Conservation (phyloP, 164 flowering plant species). For the Umbellularia californica region DNA sequence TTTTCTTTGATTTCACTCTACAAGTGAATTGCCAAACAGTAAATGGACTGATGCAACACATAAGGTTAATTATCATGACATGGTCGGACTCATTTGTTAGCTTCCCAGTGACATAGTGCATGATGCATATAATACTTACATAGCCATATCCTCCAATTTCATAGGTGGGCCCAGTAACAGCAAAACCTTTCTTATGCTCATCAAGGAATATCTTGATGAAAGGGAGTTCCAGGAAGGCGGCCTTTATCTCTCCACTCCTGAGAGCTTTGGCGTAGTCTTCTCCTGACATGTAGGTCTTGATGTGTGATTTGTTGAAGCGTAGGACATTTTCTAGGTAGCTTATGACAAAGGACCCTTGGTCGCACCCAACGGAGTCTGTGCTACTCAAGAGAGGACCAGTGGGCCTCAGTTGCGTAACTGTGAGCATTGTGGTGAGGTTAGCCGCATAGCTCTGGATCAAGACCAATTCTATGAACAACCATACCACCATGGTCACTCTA, state of each 20-base stretch:
- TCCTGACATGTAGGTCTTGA: background rate
- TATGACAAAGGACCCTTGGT: constrained; percentile 18
- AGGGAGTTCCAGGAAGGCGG: constrained; percentile 16
- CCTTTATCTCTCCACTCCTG: background rate
- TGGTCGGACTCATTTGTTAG: too few species aligned
- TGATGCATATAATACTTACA: too few species aligned
- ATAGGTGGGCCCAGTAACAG: background rate
- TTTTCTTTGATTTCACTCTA: too few species aligned
- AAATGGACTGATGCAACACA: too few species aligned
- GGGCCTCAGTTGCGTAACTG: constrained; percentile 4
- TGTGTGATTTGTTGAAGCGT: background rate
- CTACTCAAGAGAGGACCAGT: constrained; percentile 15
- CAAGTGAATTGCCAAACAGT: too few species aligned
- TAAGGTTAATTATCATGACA: too few species aligned
- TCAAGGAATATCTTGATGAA: background rate
- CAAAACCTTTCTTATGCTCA: background rate
- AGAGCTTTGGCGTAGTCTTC: background rate
- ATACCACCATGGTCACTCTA: constrained; percentile 13
- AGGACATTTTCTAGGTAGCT: constrained; percentile 20
- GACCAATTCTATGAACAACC: constrained; percentile 27
- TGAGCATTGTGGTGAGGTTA: constrained; percentile 25
- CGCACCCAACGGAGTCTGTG: constrained; percentile 23
- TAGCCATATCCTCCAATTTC: constrained; percentile 21
- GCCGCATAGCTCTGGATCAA: constrained; percentile 24
- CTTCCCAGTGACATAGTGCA: too few species aligned